Evolutionary conservation across 257 asterid species (phyloP).

Genomic region (Euphrasia confusa): DNA sequence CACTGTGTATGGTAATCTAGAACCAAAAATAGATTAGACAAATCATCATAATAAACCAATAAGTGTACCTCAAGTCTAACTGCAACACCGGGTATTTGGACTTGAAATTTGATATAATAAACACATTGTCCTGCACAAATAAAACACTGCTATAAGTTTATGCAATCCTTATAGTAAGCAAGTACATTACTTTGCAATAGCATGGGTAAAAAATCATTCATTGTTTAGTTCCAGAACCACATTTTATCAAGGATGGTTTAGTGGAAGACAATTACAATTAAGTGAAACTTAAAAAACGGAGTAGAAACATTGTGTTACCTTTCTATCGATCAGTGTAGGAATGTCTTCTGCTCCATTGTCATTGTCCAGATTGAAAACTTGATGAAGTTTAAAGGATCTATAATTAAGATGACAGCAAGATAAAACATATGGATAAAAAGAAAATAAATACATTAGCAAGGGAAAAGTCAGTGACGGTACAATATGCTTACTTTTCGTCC

Average conservation of each 20-base stretch:
- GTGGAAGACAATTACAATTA: background rate
- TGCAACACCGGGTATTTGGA: slow-evolving; percentile 94
- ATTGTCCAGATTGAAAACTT: slow-evolving; percentile 88
- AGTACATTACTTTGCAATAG: slow-evolving; percentile 12
- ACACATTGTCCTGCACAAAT: slow-evolving; percentile 74
- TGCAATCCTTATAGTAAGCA: slow-evolving; percentile 11
- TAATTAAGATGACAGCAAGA: slow-evolving; percentile 26
- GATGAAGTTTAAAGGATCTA: slow-evolving; percentile 77
- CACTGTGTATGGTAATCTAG: slow-evolving; percentile 23
- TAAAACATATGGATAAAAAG: slow-evolving; percentile 14
- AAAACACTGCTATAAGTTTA: slow-evolving; percentile 15
- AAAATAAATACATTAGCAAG: slow-evolving; percentile 9
- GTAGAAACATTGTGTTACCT: slow-evolving; percentile 43
- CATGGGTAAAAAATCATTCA: slow-evolving; percentile 14
- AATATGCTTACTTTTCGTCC: slow-evolving; percentile 68
- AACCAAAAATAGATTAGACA: slow-evolving; percentile 22
- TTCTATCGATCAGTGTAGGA: slow-evolving; percentile 92
- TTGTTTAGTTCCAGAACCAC: background rate
- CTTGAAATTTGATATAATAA: slow-evolving; percentile 94
- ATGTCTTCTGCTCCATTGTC: slow-evolving; percentile 98
- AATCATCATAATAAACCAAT: slow-evolving; percentile 19
- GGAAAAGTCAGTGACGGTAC: slow-evolving; percentile 4
- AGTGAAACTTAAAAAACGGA: slow-evolving; percentile 4
- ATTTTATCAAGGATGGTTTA: slow-evolving; percentile 1
- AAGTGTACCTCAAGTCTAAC: slow-evolving; percentile 79